A percentile compares a stretch with the other conserved stretches of the same genome.
Conservation (phyloP, 2,329 filamentous ascomycete species). For the Daldinia sp. region DNA sequence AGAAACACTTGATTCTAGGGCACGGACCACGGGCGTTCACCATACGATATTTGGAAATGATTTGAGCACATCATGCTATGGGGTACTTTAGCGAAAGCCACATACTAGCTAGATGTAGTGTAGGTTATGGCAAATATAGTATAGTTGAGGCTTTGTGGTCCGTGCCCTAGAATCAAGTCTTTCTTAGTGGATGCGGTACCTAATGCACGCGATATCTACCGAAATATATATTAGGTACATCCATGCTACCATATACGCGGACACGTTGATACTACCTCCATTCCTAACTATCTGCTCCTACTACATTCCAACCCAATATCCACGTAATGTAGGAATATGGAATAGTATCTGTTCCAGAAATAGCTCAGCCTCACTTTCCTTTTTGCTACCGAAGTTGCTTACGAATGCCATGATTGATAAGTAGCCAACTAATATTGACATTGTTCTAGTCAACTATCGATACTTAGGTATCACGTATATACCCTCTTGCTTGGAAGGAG, state of each 20-base stretch:
- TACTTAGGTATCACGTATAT: conserved; percentile 10
- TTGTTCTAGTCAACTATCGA: conserved; percentile 5
- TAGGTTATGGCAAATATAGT: too few relatives aligned
- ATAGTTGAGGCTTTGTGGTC: too few relatives aligned
- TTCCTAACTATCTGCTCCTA: neutral
- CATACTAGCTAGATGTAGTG: too few relatives aligned
- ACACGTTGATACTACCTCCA: neutral
- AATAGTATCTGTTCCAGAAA: conserved; percentile 4
- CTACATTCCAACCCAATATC: neutral
- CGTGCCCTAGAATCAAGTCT: too few relatives aligned
- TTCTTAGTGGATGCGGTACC: too few relatives aligned
- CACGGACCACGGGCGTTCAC: too few relatives aligned
- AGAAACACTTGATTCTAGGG: too few relatives aligned
- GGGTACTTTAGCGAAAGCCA: too few relatives aligned
- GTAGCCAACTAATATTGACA: neutral
- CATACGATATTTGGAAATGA: too few relatives aligned
- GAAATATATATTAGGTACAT: neutral
- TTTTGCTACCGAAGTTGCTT: conserved; percentile 6
- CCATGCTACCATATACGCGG: neutral
- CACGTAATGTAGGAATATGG: conserved; percentile 1
- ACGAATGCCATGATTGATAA: conserved; percentile 3
- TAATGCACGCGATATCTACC: neutral
- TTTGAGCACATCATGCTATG: too few relatives aligned
- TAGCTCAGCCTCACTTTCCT: conserved; percentile 6
- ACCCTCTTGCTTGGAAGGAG: neutral